Base-by-base conservation (phyloP, 2,329 filamentous ascomycete genomes). In the Pezicula neosporulosa region DNA sequence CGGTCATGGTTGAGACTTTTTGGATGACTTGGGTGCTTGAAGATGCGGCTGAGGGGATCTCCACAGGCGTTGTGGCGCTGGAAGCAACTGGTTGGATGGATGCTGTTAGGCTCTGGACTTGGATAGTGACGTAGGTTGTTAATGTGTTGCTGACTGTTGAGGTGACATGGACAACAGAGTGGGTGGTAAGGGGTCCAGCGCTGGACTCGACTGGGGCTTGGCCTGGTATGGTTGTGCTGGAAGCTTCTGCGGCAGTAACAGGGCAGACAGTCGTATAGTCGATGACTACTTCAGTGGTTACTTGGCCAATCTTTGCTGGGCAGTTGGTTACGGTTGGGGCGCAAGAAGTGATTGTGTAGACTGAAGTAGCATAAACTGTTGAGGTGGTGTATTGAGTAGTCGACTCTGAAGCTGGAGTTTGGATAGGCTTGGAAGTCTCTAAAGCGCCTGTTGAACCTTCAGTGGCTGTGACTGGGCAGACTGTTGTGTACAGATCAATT, bases 351-450 rank as follows among this genome's bases (percentile, higher is more conserved):
- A 65, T 51, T 1, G 63, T 67, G 16, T 63, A 59, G 10, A 75
- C 64, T 1, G 68, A 64, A 41, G 78, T 82, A 51, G 72, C 74
- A 70, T 72, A 78, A 61, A 81, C 66, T 35, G 78, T 78, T 3
- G 76, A 76, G 51, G 60, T 63, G 19, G 71, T 61, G 33, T 60
- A 63, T 35, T 49, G 30, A 9, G 53, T 53, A 8, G 45, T 30
- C 10, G 33, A 47, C 2, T 42, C 47, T n/a, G 48, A 42, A 18
- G 46, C 24, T 36, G 50, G 47, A 6, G 33, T 38, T 39, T 48
- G 15, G 24, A 41, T 30, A 18, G 46, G 38, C 12, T 44, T 33
- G 3, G 56, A 42, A 16, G 44, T 39, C 13, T 36, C 18, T 8
- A 49, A 16, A 10, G 37, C 49, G 18, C 45, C 44, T 19, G 35